Evolutionary conservation across 768 basidiomycete genomes (phyloP), one percentile per base, ranked within the genome.

Genomic region (Macrolepiota fuliginosa): DNA sequence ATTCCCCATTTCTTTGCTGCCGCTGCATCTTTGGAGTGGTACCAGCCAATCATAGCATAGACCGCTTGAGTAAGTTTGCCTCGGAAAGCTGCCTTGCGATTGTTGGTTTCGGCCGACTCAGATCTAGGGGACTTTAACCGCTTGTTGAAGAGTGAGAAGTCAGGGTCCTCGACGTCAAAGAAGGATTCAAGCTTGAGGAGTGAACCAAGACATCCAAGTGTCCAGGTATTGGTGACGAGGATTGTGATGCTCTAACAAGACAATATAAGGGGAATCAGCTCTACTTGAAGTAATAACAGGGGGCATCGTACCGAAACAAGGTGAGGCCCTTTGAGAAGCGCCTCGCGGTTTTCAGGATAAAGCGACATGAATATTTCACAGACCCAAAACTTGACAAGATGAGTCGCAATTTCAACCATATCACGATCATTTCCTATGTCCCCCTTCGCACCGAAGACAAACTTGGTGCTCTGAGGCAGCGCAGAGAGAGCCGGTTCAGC

Each of bases 311-410:
- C 67, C 2, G 64, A 57, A 36, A 68, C 58, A 10, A 71, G 64
- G 59, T 70, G 68, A 9, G 70, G 64, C 6, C 67, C 71, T 17
- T 65, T 64, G 15, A 40, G 29, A 25, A 56, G 65, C 2, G 69
- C 72, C 4, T 62, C n/a, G 3, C 61, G 64, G 46, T 68, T 60
- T 39, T 69, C 65, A 4, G 72, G 73, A 55, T 68, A 70, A 0
- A 63, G n/a, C 19, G 57, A 27, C 46, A 72, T 58, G 25, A 62
- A 63, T 45, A 64, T 56, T 35, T 69, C 66, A 54, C 71, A 71
- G 29, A 73, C 70, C 70, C 71, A 73, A 29, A 72, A 63, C 37
- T 70, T 71, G 52, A 73, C 63, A 35, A 74, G 65, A 56, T 73
- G 72, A 46, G 63, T 65, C 1, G 68, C 72, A 22, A 73, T 63